Conservation (phyloP, 2,329 filamentous ascomycete species). For the Arthrocladium fulminans region DNA sequence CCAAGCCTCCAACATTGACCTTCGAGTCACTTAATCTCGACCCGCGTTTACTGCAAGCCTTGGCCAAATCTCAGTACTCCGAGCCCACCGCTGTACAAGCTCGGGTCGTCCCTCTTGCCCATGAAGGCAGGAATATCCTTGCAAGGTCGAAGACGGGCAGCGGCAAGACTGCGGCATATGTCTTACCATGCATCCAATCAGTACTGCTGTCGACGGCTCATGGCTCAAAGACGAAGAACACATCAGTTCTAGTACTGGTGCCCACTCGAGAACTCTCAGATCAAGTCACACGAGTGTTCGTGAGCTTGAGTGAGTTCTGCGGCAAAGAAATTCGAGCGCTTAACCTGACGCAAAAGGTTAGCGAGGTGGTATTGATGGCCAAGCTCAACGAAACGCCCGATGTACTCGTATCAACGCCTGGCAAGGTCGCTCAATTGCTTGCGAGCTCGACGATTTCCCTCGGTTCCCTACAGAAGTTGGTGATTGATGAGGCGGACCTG, state of each 20-base stretch:
- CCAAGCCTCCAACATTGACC: conserved; percentile 31
- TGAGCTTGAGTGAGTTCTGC: conserved; percentile 71
- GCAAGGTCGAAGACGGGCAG: conserved; percentile 91
- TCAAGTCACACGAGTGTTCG: conserved; percentile 73
- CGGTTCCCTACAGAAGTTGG: conserved; percentile 62
- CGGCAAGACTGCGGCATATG: conserved; percentile 93
- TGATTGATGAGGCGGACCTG: conserved; percentile 90
- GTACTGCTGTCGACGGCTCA: conserved; percentile 67
- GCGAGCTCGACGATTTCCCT: conserved; percentile 63
- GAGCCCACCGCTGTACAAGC: conserved; percentile 83
- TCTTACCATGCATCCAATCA: conserved; percentile 77
- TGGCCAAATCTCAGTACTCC: conserved; percentile 74
- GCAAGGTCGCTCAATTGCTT: conserved; percentile 70
- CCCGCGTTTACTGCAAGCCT: conserved; percentile 71
- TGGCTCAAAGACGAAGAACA: conserved; percentile 32
- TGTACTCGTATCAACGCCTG: conserved; percentile 81
- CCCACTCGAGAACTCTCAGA: conserved; percentile 90
- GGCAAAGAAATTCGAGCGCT: conserved; percentile 71
- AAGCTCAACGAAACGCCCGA: conserved; percentile 80
- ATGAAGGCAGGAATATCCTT: conserved; percentile 81
- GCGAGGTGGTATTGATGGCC: conserved; percentile 77
- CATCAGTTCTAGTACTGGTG: conserved; percentile 69
- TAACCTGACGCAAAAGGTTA: conserved; percentile 84
- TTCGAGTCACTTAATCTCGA: conserved; percentile 78
- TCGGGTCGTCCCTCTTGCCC: conserved; percentile 75